Conservation (phyloP, 805 yeast genomes). For the Gaillardinia entomophila region DNA sequence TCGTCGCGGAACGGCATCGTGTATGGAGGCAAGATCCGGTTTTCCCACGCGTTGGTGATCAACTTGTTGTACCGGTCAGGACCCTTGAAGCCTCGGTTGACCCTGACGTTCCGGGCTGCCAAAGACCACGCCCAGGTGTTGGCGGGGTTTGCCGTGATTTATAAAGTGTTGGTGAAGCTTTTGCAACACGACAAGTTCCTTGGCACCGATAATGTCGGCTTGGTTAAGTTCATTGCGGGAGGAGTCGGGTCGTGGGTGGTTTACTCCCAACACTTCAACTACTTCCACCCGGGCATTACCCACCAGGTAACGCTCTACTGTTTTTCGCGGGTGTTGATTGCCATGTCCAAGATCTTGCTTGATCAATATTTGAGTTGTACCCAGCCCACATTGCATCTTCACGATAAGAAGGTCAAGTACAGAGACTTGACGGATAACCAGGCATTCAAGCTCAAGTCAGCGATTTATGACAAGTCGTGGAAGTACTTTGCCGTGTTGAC, state of each 20-base stretch:
- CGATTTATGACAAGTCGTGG: conserved; percentile 36
- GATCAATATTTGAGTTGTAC: conserved; percentile 31
- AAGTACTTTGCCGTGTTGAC: conserved; percentile 53
- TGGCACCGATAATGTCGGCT: conserved; percentile 21
- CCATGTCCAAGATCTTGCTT: conserved; percentile 48
- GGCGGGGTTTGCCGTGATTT: conserved; percentile 51
- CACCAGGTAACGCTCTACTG: conserved; percentile 73
- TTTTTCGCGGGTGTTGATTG: conserved; percentile 61
- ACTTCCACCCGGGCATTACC: conserved; percentile 47
- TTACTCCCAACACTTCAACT: conserved; percentile 38
- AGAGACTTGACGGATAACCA: conserved; percentile 26
- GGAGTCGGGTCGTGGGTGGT: conserved; percentile 38
- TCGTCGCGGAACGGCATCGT: conserved; percentile 45
- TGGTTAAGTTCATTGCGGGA: conserved; percentile 34
- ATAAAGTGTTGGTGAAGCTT: conserved; percentile 34
- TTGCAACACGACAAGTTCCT: conserved; percentile 26
- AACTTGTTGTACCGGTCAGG: conserved; percentile 51
- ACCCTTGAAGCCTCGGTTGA: conserved; percentile 38
- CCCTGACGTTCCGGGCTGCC: conserved; percentile 46
- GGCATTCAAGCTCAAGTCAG: conserved; percentile 24
- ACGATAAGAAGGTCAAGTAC: conserved; percentile 14
- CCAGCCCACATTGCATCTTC: conserved; percentile 24
- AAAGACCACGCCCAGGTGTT: conserved; percentile 49
- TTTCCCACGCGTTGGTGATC: conserved; percentile 61
- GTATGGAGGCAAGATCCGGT: conserved; percentile 58